phyloP scores from a whole-genome alignment of 1,284 basidiomycete genomes.

The Mycosarcoma mackinlayi region DNA sequence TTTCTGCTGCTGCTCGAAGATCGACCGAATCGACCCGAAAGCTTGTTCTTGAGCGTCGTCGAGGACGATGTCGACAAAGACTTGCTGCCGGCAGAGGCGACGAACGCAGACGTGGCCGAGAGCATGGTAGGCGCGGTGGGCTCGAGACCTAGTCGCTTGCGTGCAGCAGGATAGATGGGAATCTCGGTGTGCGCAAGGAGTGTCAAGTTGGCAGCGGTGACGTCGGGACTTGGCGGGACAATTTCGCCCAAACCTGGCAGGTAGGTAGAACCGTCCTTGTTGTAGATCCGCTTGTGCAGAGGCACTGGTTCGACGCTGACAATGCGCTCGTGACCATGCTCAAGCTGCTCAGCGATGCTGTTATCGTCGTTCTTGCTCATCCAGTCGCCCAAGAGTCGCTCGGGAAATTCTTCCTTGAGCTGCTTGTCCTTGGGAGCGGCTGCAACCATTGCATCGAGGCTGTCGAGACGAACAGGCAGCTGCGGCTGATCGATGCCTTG shows the following conservation, averaged over 20 bases:
- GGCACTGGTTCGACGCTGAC: slow-evolving; percentile 32
- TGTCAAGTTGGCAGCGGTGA: background rate
- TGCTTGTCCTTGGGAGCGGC: slow-evolving; percentile 31
- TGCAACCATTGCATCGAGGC: slow-evolving; percentile 28
- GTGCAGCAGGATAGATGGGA: slow-evolving; percentile 16
- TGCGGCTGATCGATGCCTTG: slow-evolving; percentile 17
- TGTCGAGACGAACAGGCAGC: slow-evolving; percentile 26
- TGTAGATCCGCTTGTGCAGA: slow-evolving; percentile 18
- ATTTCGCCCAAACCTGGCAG: slow-evolving; percentile 44
- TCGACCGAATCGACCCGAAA: slow-evolving; percentile 19
- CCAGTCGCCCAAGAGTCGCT: slow-evolving; percentile 42
- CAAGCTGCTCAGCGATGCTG: background rate
- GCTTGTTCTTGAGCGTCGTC: slow-evolving; percentile 24
- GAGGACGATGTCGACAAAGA: background rate
- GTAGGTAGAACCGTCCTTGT: slow-evolving; percentile 14
- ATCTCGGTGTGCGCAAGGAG: slow-evolving; percentile 1
- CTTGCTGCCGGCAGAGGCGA: background rate
- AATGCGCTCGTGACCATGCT: background rate
- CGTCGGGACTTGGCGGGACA: slow-evolving; percentile 30
- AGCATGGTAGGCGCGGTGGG: background rate
- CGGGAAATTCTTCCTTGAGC: slow-evolving; percentile 32
- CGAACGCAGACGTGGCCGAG: background rate
- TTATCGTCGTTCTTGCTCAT: slow-evolving; percentile 5
- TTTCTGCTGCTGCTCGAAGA: background rate
- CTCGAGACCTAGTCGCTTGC: slow-evolving; percentile 13